These are phyloP conservation scores for Agaricus sinodeliciosus DNA, from an alignment of 768 basidiomycete genomes.

Conservation along the genomic window DNA sequence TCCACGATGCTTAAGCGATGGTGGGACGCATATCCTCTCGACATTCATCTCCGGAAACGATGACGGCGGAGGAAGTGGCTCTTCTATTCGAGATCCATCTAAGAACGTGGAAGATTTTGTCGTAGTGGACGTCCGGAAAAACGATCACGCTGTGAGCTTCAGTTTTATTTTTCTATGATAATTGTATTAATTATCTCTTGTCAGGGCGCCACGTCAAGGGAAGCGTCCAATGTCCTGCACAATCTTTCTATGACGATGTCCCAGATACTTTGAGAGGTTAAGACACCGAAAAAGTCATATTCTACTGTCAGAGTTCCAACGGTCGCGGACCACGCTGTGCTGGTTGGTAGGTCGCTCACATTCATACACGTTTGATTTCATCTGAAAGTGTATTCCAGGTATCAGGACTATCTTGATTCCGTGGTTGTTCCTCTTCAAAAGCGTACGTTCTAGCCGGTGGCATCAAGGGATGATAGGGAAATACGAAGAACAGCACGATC, in stretches of 20 bases:
- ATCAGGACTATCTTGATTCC: conserved; percentile 40
- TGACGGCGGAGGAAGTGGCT: conserved; percentile 33
- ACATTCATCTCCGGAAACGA: conserved; percentile 22
- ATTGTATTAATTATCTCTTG: neutral
- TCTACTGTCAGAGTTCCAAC: conserved; percentile 46
- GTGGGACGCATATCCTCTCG: conserved; percentile 49
- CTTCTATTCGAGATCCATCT: conserved; percentile 21
- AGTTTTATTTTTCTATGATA: neutral
- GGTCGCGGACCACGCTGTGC: conserved; percentile 50
- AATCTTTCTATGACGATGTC: conserved; percentile 43
- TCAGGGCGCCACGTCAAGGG: conserved; percentile 48
- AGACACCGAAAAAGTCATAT: conserved; percentile 36
- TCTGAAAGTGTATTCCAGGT: conserved; percentile 25
- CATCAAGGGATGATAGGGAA: conserved; percentile 30
- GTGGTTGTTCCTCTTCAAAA: conserved; percentile 23
- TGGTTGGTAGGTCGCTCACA: conserved; percentile 34
- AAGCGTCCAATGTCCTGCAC: conserved; percentile 41
- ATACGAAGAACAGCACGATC: conserved; percentile 22
- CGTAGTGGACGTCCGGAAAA: conserved; percentile 44
- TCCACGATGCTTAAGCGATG: conserved; percentile 33
- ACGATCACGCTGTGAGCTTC: conserved; percentile 36
- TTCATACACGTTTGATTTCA: neutral
- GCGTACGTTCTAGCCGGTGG: conserved; percentile 39
- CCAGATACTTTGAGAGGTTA: conserved; percentile 35
- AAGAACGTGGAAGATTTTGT: conserved; percentile 20